A percentile compares a stretch with the other conserved stretches of the same genome.
Evolutionary conservation across 257 asterid genomes (phyloP).

Genomic region (Capsicum pubescens): DNA sequence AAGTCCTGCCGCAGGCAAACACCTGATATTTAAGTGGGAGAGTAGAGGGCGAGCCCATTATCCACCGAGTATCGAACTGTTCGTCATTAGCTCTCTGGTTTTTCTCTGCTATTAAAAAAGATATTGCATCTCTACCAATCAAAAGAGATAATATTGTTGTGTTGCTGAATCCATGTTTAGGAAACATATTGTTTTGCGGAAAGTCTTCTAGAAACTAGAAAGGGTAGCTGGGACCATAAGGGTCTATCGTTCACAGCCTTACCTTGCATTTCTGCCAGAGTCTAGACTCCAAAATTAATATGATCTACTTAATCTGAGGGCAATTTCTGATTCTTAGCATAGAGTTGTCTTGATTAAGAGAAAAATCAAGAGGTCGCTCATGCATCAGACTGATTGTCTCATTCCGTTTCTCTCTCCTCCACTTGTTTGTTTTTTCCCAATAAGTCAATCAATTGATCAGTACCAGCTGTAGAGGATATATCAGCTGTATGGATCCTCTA

Average conservation of each 20-base stretch:
- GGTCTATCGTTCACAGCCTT: too few relatives aligned
- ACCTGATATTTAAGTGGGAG: background rate
- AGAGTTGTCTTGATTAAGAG: conserved; percentile 17
- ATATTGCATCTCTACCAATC: background rate
- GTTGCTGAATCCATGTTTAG: background rate
- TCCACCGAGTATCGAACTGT: background rate
- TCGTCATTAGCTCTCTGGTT: background rate
- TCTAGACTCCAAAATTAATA: conserved; percentile 9
- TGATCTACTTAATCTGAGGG: background rate
- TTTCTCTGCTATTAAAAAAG: background rate
- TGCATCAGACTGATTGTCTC: conserved; percentile 2
- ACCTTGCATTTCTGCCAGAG: too few relatives aligned
- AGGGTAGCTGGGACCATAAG: too few relatives aligned
- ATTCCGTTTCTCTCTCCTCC: background rate
- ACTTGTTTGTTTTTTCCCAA: background rate
- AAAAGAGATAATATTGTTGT: background rate
- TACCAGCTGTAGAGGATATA: background rate
- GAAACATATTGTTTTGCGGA: background rate
- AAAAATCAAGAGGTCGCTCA: background rate
- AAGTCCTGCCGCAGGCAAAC: background rate
- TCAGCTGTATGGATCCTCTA: background rate
- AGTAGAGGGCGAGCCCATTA: background rate
- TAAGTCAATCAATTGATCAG: background rate
- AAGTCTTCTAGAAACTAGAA: background rate
- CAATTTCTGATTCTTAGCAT: conserved; percentile 12